A percentile compares a stretch with the other conserved stretches of the same genome.
Evolutionary conservation across 73 alveolate genomes (phyloP).

Genomic region (Symbiodinium pilosum): DNA sequence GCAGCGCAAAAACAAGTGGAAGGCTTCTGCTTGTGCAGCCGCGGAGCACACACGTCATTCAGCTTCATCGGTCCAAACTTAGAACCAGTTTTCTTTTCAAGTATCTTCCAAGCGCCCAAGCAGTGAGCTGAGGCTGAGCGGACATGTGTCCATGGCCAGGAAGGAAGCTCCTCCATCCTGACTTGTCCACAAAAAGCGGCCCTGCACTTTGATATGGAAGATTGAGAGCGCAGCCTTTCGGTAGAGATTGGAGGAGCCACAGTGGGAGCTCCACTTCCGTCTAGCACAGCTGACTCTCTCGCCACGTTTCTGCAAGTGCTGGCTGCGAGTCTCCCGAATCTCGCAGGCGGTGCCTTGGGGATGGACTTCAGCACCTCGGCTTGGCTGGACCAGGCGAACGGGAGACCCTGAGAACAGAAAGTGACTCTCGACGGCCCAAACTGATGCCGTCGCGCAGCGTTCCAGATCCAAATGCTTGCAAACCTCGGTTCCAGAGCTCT

Average conservation of each 20-base stretch:
- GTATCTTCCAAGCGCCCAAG: background rate
- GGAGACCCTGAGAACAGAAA: too few relatives aligned
- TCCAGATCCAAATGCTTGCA: conserved; percentile 86
- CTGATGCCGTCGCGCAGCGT: background rate
- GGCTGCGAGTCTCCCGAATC: background rate
- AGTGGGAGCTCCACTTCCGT: background rate
- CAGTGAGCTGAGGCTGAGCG: background rate
- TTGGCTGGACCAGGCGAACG: too few relatives aligned
- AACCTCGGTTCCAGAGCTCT: too few relatives aligned
- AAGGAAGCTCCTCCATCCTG: conserved; percentile 63
- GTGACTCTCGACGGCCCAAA: background rate
- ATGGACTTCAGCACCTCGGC: background rate
- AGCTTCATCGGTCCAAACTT: conserved; percentile 66
- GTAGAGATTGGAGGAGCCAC: background rate
- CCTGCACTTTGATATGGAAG: background rate
- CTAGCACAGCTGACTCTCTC: background rate
- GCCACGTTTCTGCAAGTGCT: too few relatives aligned
- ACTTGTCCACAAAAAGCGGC: background rate
- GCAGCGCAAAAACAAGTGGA: too few relatives aligned
- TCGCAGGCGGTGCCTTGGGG: background rate
- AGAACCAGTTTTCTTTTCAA: background rate
- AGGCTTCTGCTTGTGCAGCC: conserved; percentile 17
- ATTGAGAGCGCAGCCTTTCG: background rate
- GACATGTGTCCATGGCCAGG: conserved; percentile 84
- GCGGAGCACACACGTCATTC: conserved; percentile 60